Evolutionary conservation across 73 alveolate genomes (phyloP), one percentile per base, ranked within the genome.

Genomic region (Paramecium caudatum): DNA sequence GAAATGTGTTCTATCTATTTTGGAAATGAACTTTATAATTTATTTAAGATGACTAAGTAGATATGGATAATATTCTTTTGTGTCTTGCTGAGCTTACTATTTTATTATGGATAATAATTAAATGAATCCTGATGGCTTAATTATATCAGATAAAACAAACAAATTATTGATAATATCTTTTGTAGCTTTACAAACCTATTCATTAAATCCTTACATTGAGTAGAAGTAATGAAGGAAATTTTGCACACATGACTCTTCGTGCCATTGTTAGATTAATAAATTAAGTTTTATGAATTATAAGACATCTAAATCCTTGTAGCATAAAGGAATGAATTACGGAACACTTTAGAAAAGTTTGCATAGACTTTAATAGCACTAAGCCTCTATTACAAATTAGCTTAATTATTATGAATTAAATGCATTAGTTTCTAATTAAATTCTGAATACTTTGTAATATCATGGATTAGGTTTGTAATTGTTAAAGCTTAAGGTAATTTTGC

Each of bases 61-160:
- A 23, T 41, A 74, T 2, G 88, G 88, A 45, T 41, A 74, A 21
- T 27, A 74, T 41, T 74, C 88, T 37, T 36, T 19, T 21, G 88
- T 23, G 12, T 74, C 47, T 8, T 4, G 43, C 6, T 45, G 43
- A 5, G 88, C 47, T 21, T 27, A 23, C 10, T 37, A 19, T 47
- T 74, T 74, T 5, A 74, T 23, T 41, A 74, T 19, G 10, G 36
- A 12, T 9, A 74, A 47, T 41, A 74, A 45, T 41, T 37, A 12
- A 6, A 41, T 41, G 15, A 74, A 74, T 41, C 88, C 88, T 27
- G 88, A 16, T 41, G 88, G 88, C 19, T 74, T 74, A 41, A 74
- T 74, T 1, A 39, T 43, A 45, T 41, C 62, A 8, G 43, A 19
- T 17, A 41, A 41, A 9, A 30, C 17, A 45, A 74, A 74, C 7